Evolutionary conservation across 176 grass and related monocot genomes (phyloP).

Genomic region (Calamus simplicifolius): DNA sequence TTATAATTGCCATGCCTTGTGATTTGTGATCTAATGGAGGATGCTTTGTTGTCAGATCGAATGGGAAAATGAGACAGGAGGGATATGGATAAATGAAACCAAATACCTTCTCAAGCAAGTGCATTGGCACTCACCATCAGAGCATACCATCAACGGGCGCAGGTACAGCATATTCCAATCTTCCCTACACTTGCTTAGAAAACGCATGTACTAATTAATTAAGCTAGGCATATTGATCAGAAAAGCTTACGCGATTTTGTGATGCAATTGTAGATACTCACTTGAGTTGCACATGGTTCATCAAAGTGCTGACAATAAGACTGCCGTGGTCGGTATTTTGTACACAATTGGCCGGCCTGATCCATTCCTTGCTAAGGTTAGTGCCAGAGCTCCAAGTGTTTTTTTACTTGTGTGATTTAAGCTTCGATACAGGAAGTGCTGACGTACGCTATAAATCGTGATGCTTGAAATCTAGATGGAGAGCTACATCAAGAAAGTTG

Average conservation of each 20-base stretch:
- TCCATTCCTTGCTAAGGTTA: conserved; percentile 35
- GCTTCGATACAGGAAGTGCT: no score
- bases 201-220: no score
- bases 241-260: no score
- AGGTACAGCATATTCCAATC: conserved; percentile 12
- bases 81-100: conserved; percentile 41
- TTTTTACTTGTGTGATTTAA: no score
- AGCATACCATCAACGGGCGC: conserved; percentile 48
- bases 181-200: no score
- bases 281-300: conserved; percentile 85
- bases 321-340: conserved; percentile 46
- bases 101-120: conserved; percentile 40
- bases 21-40: no score
- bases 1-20: no score
- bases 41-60: conserved; percentile 17
- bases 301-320: conserved; percentile 25
- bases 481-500: no score
- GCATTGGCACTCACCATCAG: conserved; percentile 79
- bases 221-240: no score
- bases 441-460: no score
- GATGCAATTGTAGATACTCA: conserved; percentile 20
- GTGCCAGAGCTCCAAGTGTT: neutral
- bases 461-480: no score
- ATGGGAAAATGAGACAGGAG: conserved; percentile 41
- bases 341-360: conserved; percentile 37